Base-by-base conservation (phyloP, 306 rosid genomes). In the Arachis stenosperma region DNA sequence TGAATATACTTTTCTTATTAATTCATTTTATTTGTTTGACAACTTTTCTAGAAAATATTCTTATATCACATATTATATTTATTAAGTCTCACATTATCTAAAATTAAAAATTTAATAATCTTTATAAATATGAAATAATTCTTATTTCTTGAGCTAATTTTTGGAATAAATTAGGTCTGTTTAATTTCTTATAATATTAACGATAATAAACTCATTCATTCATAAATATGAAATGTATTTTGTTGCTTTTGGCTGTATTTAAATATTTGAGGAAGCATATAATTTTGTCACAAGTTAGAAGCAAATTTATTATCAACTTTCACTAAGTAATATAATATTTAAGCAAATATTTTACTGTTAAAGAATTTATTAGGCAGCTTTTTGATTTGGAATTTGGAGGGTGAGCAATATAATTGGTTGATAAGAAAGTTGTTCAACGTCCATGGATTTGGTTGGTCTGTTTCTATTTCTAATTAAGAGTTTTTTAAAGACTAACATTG, bases 361-460 rank as follows among this genome's bases (percentile, higher is more conserved):
- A 33, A 33, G 37, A 33, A 33, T 33, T 42, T 6, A 42, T 42
- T 42, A 42, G 46, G 46, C 9, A 42, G 46, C 46, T 42, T 42
- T 42, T 42, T 42, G 9, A 0, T 42, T 42, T 40, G 43, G 43
- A 40, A 7, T 17, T 40, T 11, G 14, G 57, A 11, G 27, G 57
- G 27, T n/a, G 57, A 8, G 57, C 17, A 48, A 2, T 10, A 11
- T 48, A 10, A 48, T 48, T 40, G 75, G 37, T 29, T 48, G 43
- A 70, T 22, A 8, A 56, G 55, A 53, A 15, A 52, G 56, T 71
- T 43, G 56, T 11, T 58, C 64, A 57, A 43, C 75, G 7, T 46
- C 66, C 57, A 44, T 4, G 39, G 57, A 43, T 43, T 43, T 57
- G 57, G 75, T 41, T 56, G 75, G 69, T 30, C 69, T 17, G 53